Conservation (phyloP, 192 early-diverging fungal species). For the Coemansia sp. region DNA sequence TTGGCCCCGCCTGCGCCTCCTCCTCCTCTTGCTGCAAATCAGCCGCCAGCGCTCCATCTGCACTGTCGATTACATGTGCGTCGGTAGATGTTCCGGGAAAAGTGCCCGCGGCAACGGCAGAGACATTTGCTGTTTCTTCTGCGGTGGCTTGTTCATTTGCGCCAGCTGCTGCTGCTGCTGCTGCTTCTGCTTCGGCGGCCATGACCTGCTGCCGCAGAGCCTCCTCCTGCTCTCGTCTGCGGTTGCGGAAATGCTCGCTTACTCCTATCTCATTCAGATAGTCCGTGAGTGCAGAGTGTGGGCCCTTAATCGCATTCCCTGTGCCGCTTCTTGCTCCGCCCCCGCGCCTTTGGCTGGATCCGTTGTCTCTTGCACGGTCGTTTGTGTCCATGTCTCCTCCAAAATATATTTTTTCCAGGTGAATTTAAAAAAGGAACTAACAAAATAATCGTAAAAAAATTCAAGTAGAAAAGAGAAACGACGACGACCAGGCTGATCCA, state of each 20-base stretch:
- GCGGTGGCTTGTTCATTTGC: background rate
- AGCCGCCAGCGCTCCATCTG: conserved; percentile 35
- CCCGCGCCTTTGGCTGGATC: conserved; percentile 1
- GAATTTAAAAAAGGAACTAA: background rate
- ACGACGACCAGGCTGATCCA: no score
- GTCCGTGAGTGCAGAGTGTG: conserved; percentile 51
- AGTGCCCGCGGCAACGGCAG: background rate
- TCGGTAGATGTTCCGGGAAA: background rate
- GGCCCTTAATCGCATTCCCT: conserved; percentile 39
- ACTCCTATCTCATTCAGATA: conserved; percentile 52
- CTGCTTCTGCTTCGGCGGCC: background rate
- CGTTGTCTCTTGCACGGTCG: conserved; percentile 34
- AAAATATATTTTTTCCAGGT: background rate
- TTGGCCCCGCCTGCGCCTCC: conserved; percentile 14
- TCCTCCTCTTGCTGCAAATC: conserved; percentile 33
- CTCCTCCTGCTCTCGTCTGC: conserved; percentile 30
- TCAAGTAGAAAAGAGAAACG: no score
- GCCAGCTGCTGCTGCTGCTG: background rate
- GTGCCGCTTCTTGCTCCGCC: background rate
- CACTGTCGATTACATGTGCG: conserved; percentile 5
- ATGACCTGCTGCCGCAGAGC: conserved; percentile 12
- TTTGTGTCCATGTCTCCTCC: conserved; percentile 28
- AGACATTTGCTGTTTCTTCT: background rate
- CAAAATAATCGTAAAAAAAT: no score
- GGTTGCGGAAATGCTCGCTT: conserved; percentile 46